Evolutionary conservation across 2,329 filamentous ascomycete species (phyloP), one percentile per base, ranked within the genome.

Genomic region (Penicillium sp.): DNA sequence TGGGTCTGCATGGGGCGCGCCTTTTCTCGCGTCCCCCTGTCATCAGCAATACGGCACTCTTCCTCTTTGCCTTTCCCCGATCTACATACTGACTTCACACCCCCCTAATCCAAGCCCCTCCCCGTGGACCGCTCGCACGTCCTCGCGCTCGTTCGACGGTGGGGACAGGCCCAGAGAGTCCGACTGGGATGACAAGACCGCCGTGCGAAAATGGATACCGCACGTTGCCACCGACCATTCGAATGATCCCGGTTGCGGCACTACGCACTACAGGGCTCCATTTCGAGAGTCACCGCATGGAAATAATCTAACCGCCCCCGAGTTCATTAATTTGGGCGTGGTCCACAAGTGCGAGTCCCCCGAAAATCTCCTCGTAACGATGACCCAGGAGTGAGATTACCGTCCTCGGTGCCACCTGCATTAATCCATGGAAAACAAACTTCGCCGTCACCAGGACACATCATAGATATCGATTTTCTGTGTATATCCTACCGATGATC

Each of bases 11-110:
- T 38, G 35, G 35, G 35, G 18, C 40, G 7, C 46, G 10, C 28
- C 25, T 24, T 36, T 20, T 28, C 22, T 28, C 30, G 28, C 36
- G 14, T 11, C 16, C 18, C 33, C 10, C 24, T 25, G 16, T 25
- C 46, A 22, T 41, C 27, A 16, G 22, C 31, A 20, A 7, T 16
- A 18, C 36, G 54, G 48, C 40, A 39, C 46, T 33, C 44, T 44
- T 46, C 57, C 27, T 41, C 43, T 54, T 57, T 48, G 49, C 46
- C 53, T 50, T 48, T 47, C 24, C 50, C 56, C 44, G 58, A 60
- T 58, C 53, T 56, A 50, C 56, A 55, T 39, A 40, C 52, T 53
- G 44, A 59, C 48, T 56, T 56, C 48, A 38, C 43, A 20, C 44
- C 41, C 33, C 20, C 35, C 20, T 31, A 45, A 44, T 31, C 16